phyloP scores from a whole-genome alignment of 768 basidiomycete genomes.

The Tulasnella sp. region DNA sequence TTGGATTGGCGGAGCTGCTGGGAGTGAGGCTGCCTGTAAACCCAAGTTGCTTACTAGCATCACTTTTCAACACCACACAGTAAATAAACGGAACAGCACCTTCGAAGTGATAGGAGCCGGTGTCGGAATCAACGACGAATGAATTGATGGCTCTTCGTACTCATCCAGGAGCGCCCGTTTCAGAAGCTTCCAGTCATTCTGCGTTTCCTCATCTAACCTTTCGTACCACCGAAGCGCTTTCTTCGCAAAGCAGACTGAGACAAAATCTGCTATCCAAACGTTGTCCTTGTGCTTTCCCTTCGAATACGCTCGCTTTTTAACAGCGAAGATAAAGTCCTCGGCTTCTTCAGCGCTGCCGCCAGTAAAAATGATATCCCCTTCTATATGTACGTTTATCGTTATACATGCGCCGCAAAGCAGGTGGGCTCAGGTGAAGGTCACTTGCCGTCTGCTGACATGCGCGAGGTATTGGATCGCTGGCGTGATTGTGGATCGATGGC shows the following conservation, averaged over 20 bases:
- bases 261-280: slow-evolving; percentile 11
- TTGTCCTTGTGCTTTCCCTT: slow-evolving; percentile 1
- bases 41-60: neutral
- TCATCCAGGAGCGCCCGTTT: neutral
- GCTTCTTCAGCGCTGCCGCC: neutral
- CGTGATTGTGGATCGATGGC: neutral
- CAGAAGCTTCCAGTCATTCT: neutral
- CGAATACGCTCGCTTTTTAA: neutral
- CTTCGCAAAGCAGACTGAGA: neutral
- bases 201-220: neutral
- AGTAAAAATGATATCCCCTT: neutral
- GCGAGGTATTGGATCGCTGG: neutral
- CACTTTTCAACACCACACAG: neutral
- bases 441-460: neutral
- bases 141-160: neutral
- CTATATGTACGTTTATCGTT: no score
- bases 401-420: neutral
- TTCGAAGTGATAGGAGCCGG: neutral
- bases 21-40: neutral
- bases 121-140: neutral
- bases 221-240: slow-evolving; percentile 12
- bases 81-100: no score
- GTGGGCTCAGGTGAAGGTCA: neutral
- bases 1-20: neutral
- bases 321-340: neutral